A percentile compares a stretch with the other conserved stretches of the same genome.
Conservation (phyloP, 768 basidiomycete species). For the Gymnopilus junonius region DNA sequence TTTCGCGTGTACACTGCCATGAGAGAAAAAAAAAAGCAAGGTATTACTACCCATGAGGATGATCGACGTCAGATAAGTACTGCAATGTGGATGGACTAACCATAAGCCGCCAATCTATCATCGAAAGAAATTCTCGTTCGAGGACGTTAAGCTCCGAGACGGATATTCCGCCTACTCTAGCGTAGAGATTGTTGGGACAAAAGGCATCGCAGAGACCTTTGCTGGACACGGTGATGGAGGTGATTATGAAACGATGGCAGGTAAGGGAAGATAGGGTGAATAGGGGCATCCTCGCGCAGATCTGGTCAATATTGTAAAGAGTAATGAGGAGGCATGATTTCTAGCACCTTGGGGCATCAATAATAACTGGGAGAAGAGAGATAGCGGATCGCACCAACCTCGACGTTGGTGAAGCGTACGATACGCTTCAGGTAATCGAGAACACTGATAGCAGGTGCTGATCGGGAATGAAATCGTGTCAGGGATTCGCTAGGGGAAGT, state of each 20-base stretch:
- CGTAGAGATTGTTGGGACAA: constrained; percentile 93
- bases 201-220: constrained; percentile 97
- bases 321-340: constrained; percentile 81
- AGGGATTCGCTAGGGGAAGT: constrained; percentile 69
- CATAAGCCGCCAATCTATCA: constrained; percentile 94
- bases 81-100: constrained; percentile 57
- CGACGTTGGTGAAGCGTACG: constrained; percentile 93
- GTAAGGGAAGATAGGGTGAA: constrained; percentile 97
- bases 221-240: constrained; percentile 88
- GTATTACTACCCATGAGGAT: constrained; percentile 25
- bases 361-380: constrained; percentile 12
- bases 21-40: constrained; percentile 30
- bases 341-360: constrained; percentile 39
- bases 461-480: constrained; percentile 95
- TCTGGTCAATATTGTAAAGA: constrained; percentile 91
- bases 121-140: constrained; percentile 90
- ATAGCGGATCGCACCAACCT: constrained; percentile 52
- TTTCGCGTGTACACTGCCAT: constrained; percentile 82
- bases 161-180: constrained; percentile 94
- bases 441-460: constrained; percentile 85
- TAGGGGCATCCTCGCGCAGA: constrained; percentile 82
- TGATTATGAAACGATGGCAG: constrained; percentile 96
- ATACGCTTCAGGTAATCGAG: constrained; percentile 95
- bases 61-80: constrained; percentile 9
- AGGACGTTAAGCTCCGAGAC: constrained; percentile 91